phyloP scores from a whole-genome alignment of 2,329 filamentous ascomycete species.

The Rutstroemia sp. region DNA sequence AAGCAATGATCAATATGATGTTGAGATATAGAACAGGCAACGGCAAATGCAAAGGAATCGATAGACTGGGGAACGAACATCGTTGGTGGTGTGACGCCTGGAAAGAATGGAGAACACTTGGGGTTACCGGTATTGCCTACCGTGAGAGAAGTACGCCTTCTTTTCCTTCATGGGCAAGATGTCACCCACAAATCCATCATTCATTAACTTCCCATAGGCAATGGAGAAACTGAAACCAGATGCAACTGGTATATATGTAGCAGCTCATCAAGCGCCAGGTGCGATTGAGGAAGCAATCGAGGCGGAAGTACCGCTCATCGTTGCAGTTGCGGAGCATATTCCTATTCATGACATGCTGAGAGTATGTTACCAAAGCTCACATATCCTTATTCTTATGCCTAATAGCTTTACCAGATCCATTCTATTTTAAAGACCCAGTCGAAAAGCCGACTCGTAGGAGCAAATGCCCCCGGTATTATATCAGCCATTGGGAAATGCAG shows the following conservation, averaged over 20 bases:
- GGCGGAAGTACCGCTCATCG: conserved; percentile 67
- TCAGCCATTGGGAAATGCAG: conserved; percentile 61
- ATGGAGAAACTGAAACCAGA: conserved; percentile 65
- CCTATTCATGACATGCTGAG: conserved; percentile 65
- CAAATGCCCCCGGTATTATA: conserved; percentile 69
- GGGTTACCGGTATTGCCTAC: conserved; percentile 65
- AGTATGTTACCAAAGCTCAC: conserved; percentile 34
- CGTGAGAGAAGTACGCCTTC: conserved; percentile 44
- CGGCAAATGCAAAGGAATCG: conserved; percentile 69
- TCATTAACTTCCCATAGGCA: conserved; percentile 38
- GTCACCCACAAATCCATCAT: not conserved
- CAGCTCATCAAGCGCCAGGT: conserved; percentile 62
- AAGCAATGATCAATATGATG: not conserved
- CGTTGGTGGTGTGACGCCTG: conserved; percentile 70
- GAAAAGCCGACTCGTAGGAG: conserved; percentile 61
- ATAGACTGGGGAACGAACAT: conserved; percentile 73
- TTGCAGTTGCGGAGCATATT: conserved; percentile 69
- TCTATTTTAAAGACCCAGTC: conserved; percentile 63
- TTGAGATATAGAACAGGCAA: conserved; percentile 43
- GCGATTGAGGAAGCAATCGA: conserved; percentile 77
- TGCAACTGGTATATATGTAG: conserved; percentile 73
- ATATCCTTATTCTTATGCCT: not conserved
- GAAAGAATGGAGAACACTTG: conserved; percentile 62
- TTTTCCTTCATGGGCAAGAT: not conserved
- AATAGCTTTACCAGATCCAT: conserved; percentile 44